A percentile compares a stretch with the other conserved stretches of the same genome.
Evolutionary conservation across 108 stramenopile genomes (phyloP).

Genomic region (Aurantiochytrium sp.): DNA sequence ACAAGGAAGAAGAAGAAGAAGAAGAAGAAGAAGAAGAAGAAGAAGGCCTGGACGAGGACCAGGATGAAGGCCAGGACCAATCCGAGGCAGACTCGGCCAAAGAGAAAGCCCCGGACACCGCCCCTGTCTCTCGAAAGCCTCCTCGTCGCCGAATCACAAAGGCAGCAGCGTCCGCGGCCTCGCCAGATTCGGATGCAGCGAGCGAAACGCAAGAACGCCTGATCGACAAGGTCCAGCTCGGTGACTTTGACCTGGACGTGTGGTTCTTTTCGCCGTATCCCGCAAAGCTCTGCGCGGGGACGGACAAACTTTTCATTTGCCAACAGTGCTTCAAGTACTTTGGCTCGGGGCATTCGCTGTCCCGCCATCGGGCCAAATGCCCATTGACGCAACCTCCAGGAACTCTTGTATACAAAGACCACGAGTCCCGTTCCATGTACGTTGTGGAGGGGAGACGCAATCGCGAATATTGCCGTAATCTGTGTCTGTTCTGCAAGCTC

Average conservation of each 20-base stretch:
- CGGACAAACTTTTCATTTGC: conserved; percentile 73
- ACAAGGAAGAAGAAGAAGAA: too few relatives aligned
- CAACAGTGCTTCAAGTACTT: conserved; percentile 89
- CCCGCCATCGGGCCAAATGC: conserved; percentile 42
- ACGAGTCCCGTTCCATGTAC: conserved; percentile 24
- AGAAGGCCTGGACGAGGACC: too few relatives aligned
- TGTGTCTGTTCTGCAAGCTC: conserved; percentile 93
- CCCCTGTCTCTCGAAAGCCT: too few relatives aligned
- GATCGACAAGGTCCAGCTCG: conserved; percentile 82
- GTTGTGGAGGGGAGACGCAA: conserved; percentile 51
- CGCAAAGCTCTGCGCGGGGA: conserved; percentile 81
- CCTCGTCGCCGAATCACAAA: neutral
- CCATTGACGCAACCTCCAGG: neutral
- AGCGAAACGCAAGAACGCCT: neutral
- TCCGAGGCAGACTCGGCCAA: too few relatives aligned
- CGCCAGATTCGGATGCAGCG: neutral
- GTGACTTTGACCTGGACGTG: conserved; percentile 72
- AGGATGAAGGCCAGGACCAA: too few relatives aligned
- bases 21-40: too few relatives aligned
- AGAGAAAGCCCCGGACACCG: too few relatives aligned
- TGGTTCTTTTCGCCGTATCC: conserved; percentile 99
- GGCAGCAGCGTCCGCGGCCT: neutral
- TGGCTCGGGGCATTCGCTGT: conserved; percentile 69
- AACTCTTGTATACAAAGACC: neutral
- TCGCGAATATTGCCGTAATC: conserved; percentile 91